Evolutionary conservation across 495 filamentous ascomycete species (phyloP).

Genomic region (Xylaria palmicola): DNA sequence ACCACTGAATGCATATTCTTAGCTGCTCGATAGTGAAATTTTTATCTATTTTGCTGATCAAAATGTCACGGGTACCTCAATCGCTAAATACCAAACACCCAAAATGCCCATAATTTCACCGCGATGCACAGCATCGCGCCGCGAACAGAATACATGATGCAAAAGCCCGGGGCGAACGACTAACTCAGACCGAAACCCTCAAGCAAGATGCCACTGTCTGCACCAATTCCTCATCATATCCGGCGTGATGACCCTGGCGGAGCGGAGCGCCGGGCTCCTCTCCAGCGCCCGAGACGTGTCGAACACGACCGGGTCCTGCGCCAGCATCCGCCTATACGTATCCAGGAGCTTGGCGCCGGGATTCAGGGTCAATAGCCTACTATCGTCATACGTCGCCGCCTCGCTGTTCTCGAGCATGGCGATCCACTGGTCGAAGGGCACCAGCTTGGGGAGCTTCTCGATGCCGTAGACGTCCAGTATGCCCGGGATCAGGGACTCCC

Average conservation of each 20-base stretch:
- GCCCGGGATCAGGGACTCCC: constrained; percentile 33
- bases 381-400: constrained; percentile 28
- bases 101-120: too few species aligned
- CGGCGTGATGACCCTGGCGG: neutral
- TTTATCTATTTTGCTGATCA: too few species aligned
- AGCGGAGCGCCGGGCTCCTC: neutral
- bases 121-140: too few species aligned
- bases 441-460: constrained; percentile 33
- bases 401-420: constrained; percentile 36
- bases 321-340: neutral
- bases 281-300: neutral
- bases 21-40: too few species aligned
- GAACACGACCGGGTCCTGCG: neutral
- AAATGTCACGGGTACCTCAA: too few species aligned
- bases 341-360: constrained; percentile 41
- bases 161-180: too few species aligned
- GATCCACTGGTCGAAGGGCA: constrained; percentile 43
- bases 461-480: constrained; percentile 38
- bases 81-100: too few species aligned
- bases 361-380: too few species aligned
- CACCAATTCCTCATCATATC: neutral
- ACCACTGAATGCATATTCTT: too few species aligned
- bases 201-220: neutral
- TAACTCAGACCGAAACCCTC: too few species aligned
- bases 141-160: too few species aligned